Evolutionary conservation across 768 basidiomycete species (phyloP).

Genomic region (Rhodotorula paludigena): DNA sequence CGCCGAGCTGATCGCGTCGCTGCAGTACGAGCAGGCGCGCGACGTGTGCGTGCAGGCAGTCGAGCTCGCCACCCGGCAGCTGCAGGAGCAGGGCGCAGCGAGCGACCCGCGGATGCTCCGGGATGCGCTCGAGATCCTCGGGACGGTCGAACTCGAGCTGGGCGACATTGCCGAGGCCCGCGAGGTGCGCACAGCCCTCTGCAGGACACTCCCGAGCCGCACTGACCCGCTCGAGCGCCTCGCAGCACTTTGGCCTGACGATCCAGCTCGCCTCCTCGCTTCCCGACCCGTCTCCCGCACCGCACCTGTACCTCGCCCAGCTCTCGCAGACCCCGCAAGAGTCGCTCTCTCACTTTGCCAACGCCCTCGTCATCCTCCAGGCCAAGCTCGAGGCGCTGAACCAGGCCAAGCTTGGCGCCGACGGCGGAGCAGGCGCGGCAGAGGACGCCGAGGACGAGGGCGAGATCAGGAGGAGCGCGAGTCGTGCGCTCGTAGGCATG

Average conservation of each 20-base stretch:
- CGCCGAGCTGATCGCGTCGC: constrained; percentile 28
- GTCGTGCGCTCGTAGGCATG: constrained; percentile 43
- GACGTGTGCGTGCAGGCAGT: constrained; percentile 24
- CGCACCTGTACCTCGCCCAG: constrained; percentile 44
- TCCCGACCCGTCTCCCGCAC: constrained; percentile 37
- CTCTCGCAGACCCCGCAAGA: constrained; percentile 41
- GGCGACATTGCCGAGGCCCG: constrained; percentile 35
- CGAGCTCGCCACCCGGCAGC: constrained; percentile 27
- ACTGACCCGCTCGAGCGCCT: background rate
- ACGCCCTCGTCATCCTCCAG: constrained; percentile 38
- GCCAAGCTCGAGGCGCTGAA: constrained; percentile 33
- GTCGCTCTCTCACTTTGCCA: constrained; percentile 36
- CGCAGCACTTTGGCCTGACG: constrained; percentile 32
- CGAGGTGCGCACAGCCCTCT: constrained; percentile 41
- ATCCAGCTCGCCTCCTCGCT: constrained; percentile 25
- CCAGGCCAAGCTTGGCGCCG: constrained; percentile 33
- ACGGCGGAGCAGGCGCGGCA: constrained; percentile 16
- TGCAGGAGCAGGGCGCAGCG: constrained; percentile 11
- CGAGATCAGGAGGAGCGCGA: constrained; percentile 38
- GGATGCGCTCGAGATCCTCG: constrained; percentile 39
- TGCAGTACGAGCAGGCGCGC: constrained; percentile 37
- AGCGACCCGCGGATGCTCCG: constrained; percentile 22
- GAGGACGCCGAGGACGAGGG: constrained; percentile 36
- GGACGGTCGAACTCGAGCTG: constrained; percentile 41
- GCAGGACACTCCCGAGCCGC: too few species aligned